Evolutionary conservation across 2,329 filamentous ascomycete species (phyloP).

Genomic region (Tolypocladium amazonense): DNA sequence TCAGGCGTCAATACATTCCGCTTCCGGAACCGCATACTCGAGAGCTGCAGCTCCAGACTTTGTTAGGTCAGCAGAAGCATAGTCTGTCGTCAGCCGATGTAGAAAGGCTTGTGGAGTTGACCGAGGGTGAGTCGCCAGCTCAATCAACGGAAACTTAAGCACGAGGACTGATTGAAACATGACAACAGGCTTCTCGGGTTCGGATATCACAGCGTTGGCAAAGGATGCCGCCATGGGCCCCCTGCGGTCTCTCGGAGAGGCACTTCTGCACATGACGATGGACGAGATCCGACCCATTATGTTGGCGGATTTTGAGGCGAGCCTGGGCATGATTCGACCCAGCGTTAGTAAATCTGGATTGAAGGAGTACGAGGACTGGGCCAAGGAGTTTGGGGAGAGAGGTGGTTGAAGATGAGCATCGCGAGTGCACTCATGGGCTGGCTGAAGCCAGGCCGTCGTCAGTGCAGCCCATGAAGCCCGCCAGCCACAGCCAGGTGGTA

Average conservation of each 20-base stretch:
- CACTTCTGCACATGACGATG: constrained; percentile 80
- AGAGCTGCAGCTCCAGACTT: constrained; percentile 63
- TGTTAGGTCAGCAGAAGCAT: constrained; percentile 84
- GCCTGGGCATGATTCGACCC: constrained; percentile 74
- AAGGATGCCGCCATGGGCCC: constrained; percentile 99
- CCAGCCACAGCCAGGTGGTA: neutral
- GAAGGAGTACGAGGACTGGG: constrained; percentile 90
- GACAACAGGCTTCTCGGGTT: constrained; percentile 78
- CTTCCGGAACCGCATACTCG: constrained; percentile 78
- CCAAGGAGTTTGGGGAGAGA: constrained; percentile 81
- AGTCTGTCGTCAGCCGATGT: constrained; percentile 63
- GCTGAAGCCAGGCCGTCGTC: neutral
- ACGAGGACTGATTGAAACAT: neutral
- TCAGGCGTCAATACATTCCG: constrained; percentile 90
- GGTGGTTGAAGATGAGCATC: constrained; percentile 47
- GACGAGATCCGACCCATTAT: constrained; percentile 86
- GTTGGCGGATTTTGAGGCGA: constrained; percentile 73
- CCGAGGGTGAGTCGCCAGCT: constrained; percentile 55
- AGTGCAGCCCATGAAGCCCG: neutral
- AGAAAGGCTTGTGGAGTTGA: constrained; percentile 61
- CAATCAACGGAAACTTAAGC: neutral
- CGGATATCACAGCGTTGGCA: constrained; percentile 89
- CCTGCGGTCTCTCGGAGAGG: constrained; percentile 79
- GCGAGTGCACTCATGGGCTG: neutral
- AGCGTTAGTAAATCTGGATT: constrained; percentile 80